Conservation (phyloP, 208 protist species). For the Strigomonas culicis region DNA sequence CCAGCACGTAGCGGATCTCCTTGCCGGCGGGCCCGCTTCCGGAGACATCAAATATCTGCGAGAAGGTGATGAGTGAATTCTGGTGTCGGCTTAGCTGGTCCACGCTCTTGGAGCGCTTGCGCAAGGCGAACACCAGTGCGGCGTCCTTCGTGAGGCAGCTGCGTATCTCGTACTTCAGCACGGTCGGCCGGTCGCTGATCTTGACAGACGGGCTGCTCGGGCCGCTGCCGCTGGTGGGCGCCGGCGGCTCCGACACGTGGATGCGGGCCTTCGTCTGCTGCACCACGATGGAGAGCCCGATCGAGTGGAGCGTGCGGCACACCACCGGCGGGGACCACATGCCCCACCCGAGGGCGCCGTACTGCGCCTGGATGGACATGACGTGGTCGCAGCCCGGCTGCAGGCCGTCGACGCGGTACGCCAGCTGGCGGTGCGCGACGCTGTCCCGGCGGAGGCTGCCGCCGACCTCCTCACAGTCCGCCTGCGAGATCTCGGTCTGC, state of each 20-base stretch:
- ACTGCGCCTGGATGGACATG: conserved; percentile 83
- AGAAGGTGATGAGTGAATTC: background rate
- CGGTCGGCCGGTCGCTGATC: conserved; percentile 17
- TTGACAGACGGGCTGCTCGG: background rate
- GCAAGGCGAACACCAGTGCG: conserved; percentile 6
- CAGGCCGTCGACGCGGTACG: conserved; percentile 62
- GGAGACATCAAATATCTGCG: conserved; percentile 4
- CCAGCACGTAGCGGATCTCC: conserved; percentile 23
- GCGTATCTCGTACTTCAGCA: conserved; percentile 45
- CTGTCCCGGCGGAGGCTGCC: background rate
- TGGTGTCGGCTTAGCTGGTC: background rate
- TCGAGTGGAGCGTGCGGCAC: conserved; percentile 58
- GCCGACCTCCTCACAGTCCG: background rate
- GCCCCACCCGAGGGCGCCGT: conserved; percentile 74
- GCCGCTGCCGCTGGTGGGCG: background rate
- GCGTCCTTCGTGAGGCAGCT: conserved; percentile 33
- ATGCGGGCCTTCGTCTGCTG: conserved; percentile 35
- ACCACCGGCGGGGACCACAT: conserved; percentile 66
- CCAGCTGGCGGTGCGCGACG: conserved; percentile 4
- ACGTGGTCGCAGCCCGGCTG: conserved; percentile 66
- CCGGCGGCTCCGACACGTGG: background rate
- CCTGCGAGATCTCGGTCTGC: conserved; percentile 13
- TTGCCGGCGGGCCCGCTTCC: conserved; percentile 12
- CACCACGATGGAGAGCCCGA: conserved; percentile 34
- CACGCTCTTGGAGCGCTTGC: background rate